Evolutionary conservation across 306 rosid genomes (phyloP).

Genomic region (Ormosia emarginata): DNA sequence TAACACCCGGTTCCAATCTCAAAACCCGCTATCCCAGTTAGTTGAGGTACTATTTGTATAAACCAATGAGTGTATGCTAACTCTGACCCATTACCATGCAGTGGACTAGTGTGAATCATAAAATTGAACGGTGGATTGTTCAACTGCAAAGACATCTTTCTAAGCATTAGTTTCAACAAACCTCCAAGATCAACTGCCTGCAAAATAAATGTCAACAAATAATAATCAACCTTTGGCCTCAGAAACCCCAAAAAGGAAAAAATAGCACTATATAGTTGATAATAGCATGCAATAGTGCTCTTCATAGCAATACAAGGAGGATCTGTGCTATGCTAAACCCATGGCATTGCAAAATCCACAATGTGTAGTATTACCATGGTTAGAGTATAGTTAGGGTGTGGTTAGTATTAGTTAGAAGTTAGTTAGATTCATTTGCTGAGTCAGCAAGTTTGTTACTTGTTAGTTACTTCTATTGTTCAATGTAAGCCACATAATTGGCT

Average conservation of each 20-base stretch:
- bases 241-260: neutral
- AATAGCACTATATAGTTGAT: neutral
- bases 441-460: neutral
- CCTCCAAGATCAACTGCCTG: conserved; percentile 84
- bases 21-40: conserved; percentile 60
- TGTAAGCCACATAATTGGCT: neutral
- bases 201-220: conserved; percentile 21
- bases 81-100: conserved; percentile 38
- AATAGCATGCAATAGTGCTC: neutral
- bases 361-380: neutral
- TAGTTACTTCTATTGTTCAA: neutral
- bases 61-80: conserved; percentile 66
- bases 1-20: conserved; percentile 81
- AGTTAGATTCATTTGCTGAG: too few relatives aligned
- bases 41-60: conserved; percentile 77
- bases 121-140: conserved; percentile 77
- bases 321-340: neutral
- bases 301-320: neutral
- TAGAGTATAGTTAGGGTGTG: neutral
- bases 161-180: conserved; percentile 63
- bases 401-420: too few relatives aligned
- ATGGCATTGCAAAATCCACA: neutral
- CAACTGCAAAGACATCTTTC: conserved; percentile 71
- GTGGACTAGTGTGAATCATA: conserved; percentile 73
- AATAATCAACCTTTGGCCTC: neutral